Evolutionary conservation across 192 early-diverging fungal genomes (phyloP).

Genomic region (Phlyctochytrium planicorne): DNA sequence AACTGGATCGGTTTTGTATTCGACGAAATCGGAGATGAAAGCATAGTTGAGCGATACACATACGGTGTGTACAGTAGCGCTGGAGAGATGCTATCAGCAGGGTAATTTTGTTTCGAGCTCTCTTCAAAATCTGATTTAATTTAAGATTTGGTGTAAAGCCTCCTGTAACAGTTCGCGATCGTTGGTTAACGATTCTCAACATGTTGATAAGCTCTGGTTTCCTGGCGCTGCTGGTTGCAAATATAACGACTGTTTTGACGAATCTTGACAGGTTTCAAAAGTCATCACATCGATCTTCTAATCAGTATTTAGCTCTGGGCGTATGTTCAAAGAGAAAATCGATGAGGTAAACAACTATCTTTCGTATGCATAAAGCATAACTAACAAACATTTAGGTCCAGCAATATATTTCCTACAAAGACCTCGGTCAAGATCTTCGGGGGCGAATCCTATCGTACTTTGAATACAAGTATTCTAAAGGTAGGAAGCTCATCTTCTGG

Average conservation of each 20-base stretch:
- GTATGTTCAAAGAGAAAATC: constrained; percentile 20
- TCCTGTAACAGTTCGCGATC: background rate
- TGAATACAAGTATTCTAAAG: constrained; percentile 6
- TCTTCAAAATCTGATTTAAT: background rate
- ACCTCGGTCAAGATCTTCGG: background rate
- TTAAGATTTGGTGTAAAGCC: background rate
- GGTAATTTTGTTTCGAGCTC: constrained; percentile 2
- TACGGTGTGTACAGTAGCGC: constrained; percentile 1
- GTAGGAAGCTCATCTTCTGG: no score
- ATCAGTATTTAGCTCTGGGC: no score
- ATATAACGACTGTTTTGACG: constrained; percentile 6
- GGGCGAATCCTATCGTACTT: constrained; percentile 1
- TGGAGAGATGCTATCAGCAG: constrained; percentile 11
- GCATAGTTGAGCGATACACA: constrained; percentile 7
- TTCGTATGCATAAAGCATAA: no score
- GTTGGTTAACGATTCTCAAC: constrained; percentile 10
- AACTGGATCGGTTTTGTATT: background rate
- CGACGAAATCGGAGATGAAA: background rate
- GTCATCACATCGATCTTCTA: no score
- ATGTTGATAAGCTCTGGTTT: constrained; percentile 3
- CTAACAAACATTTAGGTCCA: no score
- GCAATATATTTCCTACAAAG: constrained; percentile 9
- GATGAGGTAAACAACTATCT: no score
- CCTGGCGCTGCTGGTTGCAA: constrained; percentile 6
- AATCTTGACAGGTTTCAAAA: constrained; percentile 11